Conservation (phyloP, 257 asterid species). For the Voacanga thouarsii region DNA sequence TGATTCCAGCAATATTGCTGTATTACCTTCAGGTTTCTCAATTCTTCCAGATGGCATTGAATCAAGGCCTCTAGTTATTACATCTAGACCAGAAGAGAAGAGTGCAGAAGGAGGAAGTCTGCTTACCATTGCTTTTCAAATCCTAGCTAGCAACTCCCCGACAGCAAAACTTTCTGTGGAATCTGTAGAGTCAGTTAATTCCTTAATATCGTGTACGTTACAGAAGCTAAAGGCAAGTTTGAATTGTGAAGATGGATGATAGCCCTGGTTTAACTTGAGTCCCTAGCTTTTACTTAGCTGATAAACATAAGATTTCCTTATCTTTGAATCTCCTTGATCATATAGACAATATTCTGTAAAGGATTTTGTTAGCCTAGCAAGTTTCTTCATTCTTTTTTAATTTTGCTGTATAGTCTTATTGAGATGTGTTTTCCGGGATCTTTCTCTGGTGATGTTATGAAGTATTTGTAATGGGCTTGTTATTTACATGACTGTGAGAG, state of each 20-base stretch:
- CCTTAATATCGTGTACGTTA: slow-evolving; percentile 57
- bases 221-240: slow-evolving; percentile 61
- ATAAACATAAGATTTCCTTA: neutral
- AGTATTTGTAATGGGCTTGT: neutral
- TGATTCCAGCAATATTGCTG: slow-evolving; percentile 63
- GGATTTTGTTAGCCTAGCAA: slow-evolving; percentile 8
- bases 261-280: neutral
- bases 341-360: neutral
- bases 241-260: slow-evolving; percentile 62
- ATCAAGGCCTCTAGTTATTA: slow-evolving; percentile 57
- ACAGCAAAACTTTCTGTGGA: slow-evolving; percentile 45
- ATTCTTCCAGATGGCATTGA: slow-evolving; percentile 76
- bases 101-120: slow-evolving; percentile 72
- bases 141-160: slow-evolving; percentile 55
- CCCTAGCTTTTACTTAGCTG: neutral
- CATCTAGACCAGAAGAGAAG: slow-evolving; percentile 61
- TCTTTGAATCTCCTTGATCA: neutral
- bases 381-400: neutral
- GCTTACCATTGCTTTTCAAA: slow-evolving; percentile 64
- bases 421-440: neutral
- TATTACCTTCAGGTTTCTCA: slow-evolving; percentile 77
- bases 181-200: slow-evolving; percentile 59
- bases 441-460: neutral
- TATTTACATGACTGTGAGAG: neutral
- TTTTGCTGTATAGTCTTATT: neutral